Evolutionary conservation across 441 rosid species (phyloP), one percentile per base, ranked within the genome.

Genomic region (Pelargonium australe): DNA sequence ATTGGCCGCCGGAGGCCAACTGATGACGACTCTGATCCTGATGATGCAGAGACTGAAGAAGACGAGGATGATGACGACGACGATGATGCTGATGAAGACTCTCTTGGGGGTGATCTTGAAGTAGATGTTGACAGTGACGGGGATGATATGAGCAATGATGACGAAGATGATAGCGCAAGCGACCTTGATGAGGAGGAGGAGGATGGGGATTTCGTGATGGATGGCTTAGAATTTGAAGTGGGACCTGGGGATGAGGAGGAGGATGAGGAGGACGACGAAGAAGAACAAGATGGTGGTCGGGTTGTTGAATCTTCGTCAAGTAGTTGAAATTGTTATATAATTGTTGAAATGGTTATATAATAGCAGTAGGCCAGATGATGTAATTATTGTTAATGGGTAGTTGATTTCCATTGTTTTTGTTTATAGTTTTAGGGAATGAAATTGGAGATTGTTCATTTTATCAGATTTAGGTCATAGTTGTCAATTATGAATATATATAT

Each of bases 21-120:
- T 0, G 99, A 92, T 31, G 99, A 95, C 60, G 99, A 95, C 75
- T 92, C 98, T 0, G 99, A 95, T 79, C 98, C 98, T 12, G 98
- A 95, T 71, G 98, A 92, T 73, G 98, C 90, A 28, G 97, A 91
- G 78, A 91, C 89, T 37, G 96, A 92, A 20, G 99, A 92, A 66
- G 97, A 91, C 0, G 99, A 95, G 11, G 98, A 95, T 0, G 97
- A 92, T 0, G 75, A 84, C 0, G 83, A 87, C 0, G 75, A 84
- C 0, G 83, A 87, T 0, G 86, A 75, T 47, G 85, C 14, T n/a
- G 96, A 92, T 75, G 66, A 82, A 55, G 99, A 90, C 80, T 83
- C 92, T 49, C 77, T 90, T 63, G 68, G 88, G 55, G 97, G 95
- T 16, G 89, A 75, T 73, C 76, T 86, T 31, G 92, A 82, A 57